Evolutionary conservation across 257 asterid genomes (phyloP), one percentile per base, ranked within the genome.

Genomic region (Petrea volubilis): DNA sequence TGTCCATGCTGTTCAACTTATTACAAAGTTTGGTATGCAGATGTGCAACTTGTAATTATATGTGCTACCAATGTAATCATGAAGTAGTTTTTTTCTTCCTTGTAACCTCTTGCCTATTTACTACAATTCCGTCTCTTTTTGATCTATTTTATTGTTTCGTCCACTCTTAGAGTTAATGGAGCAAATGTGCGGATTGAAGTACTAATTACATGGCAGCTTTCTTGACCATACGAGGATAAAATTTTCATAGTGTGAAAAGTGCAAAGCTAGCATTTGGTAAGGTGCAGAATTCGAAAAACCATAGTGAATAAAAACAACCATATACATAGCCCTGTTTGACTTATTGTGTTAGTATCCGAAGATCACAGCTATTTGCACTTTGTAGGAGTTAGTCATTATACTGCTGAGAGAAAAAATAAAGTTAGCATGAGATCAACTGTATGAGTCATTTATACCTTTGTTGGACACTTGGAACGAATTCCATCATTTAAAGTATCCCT

Each of bases 1-100:
- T 74, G 91, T 86, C 52, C 93, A 91, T 84, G 99, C 97, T 46
- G 55, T 90, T 80, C 92, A 87, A 75, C 78, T 95, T 72, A 87
- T 95, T 71, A 85, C 90, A 60, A 88, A 90, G 77, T 95, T 91
- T 78, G 99, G 98, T 92, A 89, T 64, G 85, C 71, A 49, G 29
- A 40, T 59, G 10, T 64, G 69, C 64, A 53, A 23, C 71, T 47
- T 44, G 53, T 20, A 12, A 28, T 72, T 31, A 61, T 44, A 36
- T 34, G 44, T 66, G 53, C 60, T 62, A 34, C 61, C 63, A 31
- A 53, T 40, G 24, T 40, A 51, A 52, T 53, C 61, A 68, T 23
- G 27, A 24, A 67, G 60, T 43, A 49, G 44, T 56, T 50, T 25
- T 27, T 27, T 66, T 71, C 18, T 6, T 44, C 29, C 60, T 44